Percentiles rank a stretch among this genome's conserved stretches.
Evolutionary conservation across 2,329 filamentous ascomycete genomes (phyloP).

Genomic region (Claviceps maximensis): DNA sequence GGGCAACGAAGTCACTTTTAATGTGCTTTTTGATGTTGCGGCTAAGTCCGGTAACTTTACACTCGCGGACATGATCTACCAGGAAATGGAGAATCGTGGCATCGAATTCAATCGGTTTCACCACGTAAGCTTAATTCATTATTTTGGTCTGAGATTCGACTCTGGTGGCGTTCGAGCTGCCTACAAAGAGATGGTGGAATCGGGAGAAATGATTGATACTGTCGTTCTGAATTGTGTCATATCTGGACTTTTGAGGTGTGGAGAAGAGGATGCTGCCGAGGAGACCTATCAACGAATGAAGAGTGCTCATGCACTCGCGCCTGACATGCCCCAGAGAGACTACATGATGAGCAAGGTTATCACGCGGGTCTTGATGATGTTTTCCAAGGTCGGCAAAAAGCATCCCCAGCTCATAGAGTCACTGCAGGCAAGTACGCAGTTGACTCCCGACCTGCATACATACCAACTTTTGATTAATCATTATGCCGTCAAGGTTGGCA

Average conservation of each 20-base stretch:
- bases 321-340: constrained; percentile 28
- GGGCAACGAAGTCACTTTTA: constrained; percentile 74
- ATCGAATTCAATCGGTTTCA: constrained; percentile 65
- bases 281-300: constrained; percentile 81
- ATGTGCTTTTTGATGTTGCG: constrained; percentile 80
- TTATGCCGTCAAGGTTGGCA: constrained; percentile 53
- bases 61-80: constrained; percentile 72
- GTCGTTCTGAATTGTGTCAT: constrained; percentile 80
- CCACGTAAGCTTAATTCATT: constrained; percentile 70
- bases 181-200: constrained; percentile 71
- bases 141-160: constrained; percentile 63
- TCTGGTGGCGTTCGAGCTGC: constrained; percentile 60
- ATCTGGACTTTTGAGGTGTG: constrained; percentile 59
- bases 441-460: constrained; percentile 64
- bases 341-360: constrained; percentile 36
- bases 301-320: constrained; percentile 31
- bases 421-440: constrained; percentile 48
- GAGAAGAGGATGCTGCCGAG: constrained; percentile 65
- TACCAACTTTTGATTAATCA: constrained; percentile 70
- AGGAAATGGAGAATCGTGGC: constrained; percentile 62
- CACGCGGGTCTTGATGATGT: constrained; percentile 43
- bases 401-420: constrained; percentile 39
- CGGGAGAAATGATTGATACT: constrained; percentile 80
- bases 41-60: constrained; percentile 73
- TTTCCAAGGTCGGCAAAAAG: constrained; percentile 38